Evolutionary conservation across 2,329 filamentous ascomycete genomes (phyloP), one percentile per base, ranked within the genome.

Genomic region (Ophiostoma ips): DNA sequence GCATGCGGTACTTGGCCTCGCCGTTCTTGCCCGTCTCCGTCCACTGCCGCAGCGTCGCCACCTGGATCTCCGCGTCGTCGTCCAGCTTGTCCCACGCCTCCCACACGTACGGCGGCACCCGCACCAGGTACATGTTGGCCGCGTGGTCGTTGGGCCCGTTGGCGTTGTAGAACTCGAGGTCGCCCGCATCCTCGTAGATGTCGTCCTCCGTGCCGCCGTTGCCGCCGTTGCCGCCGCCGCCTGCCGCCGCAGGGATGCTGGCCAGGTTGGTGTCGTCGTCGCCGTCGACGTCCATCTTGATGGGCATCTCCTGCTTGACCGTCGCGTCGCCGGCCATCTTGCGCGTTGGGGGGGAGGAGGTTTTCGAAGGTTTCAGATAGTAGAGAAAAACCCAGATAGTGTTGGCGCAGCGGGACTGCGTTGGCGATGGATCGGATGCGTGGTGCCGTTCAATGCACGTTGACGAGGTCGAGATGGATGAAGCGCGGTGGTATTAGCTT

Each of bases 21-120:
- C 73, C 72, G 54, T 77, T 70, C 21, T 72, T 68, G n/a, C 73
- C 75, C 40, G 62, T 61, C 55, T 75, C 72, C 50, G 63, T 68
- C 73, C 75, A 79, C 54, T 72, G 74, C 50, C 77, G 71, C 60
- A 94, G 71, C 30, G 79, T 90, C 41, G 87, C 87, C 55, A 94
- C 77, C 62, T 84, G 76, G 55, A 94, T 84, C 66, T 89, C 84
- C 51, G 83, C 82, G 57, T 94, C 83, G 55, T 90, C 84, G 58
- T 86, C 82, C 13, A 94, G 67, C 57, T 81, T 73, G 52, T 71
- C 67, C 85, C 88, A 94, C 41, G 81, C 76, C 57, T 90, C 78
- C 80, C 87, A 92, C 51, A 94, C 72, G 62, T 84, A 83, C 55
- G 80, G 79, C 18, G 88, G 87, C 40, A 94, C 72, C 56, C 86